A percentile compares a stretch with the other conserved stretches of the same genome.
Conservation (phyloP, 129 eudicot genomes). For the Dittrichia graveolens region DNA sequence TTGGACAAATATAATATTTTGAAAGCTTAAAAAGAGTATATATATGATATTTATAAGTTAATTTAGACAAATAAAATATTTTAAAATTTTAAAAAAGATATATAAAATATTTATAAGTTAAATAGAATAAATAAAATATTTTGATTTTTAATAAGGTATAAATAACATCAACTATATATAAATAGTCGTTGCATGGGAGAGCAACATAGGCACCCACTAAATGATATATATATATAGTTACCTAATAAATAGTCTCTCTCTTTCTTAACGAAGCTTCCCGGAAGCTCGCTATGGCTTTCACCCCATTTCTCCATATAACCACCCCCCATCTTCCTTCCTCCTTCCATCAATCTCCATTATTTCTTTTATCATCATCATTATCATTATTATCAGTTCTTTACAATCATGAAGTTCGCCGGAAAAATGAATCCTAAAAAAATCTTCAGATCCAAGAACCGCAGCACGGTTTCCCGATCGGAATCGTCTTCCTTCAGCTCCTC, state of each 20-base stretch:
- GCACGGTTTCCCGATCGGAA: constrained; percentile 60
- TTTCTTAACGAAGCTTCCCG: constrained; percentile 57
- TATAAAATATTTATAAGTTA: too few relatives aligned
- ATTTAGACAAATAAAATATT: too few relatives aligned
- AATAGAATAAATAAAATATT: too few relatives aligned
- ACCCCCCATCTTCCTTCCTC: constrained; percentile 45
- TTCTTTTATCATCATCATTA: constrained; percentile 1
- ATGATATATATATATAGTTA: not conserved
- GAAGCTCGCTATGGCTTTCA: constrained; percentile 69
- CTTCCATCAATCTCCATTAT: constrained; percentile 15
- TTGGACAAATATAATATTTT: too few relatives aligned
- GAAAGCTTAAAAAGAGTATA: too few relatives aligned
- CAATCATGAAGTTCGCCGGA: constrained; percentile 45
- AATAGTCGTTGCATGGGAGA: too few relatives aligned
- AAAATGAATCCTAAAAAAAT: constrained; percentile 45
- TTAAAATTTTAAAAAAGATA: too few relatives aligned
- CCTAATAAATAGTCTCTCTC: constrained; percentile 26
- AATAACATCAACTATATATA: too few relatives aligned
- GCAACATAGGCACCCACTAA: constrained; percentile 10
- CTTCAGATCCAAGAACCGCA: constrained; percentile 40
- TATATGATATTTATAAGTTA: too few relatives aligned
- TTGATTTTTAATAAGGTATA: too few relatives aligned
- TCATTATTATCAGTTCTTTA: not conserved
- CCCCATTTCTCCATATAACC: constrained; percentile 50
- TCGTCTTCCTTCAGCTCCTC: constrained; percentile 51